phyloP scores from a whole-genome alignment of 257 asterid genomes.

The Nicotiana tabacum region DNA sequence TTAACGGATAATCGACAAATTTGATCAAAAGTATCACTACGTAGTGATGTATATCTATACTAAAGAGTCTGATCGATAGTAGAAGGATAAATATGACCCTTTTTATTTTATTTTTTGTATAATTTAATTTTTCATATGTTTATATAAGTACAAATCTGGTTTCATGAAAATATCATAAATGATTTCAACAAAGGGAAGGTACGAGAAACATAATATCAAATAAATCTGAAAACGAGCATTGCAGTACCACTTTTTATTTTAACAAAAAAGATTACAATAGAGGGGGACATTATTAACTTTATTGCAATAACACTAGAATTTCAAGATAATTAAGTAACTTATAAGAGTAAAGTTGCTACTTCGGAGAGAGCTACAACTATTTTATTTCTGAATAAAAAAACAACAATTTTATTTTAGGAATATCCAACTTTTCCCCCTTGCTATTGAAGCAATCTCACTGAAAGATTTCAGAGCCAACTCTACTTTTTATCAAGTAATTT shows the following conservation, averaged over 20 bases:
- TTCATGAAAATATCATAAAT: neutral
- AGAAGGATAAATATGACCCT: too few relatives aligned
- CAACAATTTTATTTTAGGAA: neutral
- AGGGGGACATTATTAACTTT: too few relatives aligned
- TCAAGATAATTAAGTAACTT: neutral
- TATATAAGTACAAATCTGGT: neutral
- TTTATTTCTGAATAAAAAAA: neutral
- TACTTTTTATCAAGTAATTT: neutral
- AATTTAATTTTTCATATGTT: too few relatives aligned
- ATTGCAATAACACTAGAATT: neutral
- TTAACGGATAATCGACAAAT: too few relatives aligned
- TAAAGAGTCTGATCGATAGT: too few relatives aligned
- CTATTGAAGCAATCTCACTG: too few relatives aligned
- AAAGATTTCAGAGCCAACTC: neutral
- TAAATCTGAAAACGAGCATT: neutral
- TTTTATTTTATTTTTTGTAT: too few relatives aligned
- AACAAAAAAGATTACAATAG: too few relatives aligned
- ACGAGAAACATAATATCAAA: neutral
- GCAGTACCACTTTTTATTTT: neutral
- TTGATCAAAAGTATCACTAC: too few relatives aligned
- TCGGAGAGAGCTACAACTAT: neutral
- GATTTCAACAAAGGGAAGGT: neutral
- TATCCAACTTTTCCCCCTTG: too few relatives aligned
- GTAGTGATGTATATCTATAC: too few relatives aligned
- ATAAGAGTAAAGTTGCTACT: neutral